Base-by-base conservation (phyloP, 495 filamentous ascomycete genomes). In the Thermochaetoides thermophila region DNA sequence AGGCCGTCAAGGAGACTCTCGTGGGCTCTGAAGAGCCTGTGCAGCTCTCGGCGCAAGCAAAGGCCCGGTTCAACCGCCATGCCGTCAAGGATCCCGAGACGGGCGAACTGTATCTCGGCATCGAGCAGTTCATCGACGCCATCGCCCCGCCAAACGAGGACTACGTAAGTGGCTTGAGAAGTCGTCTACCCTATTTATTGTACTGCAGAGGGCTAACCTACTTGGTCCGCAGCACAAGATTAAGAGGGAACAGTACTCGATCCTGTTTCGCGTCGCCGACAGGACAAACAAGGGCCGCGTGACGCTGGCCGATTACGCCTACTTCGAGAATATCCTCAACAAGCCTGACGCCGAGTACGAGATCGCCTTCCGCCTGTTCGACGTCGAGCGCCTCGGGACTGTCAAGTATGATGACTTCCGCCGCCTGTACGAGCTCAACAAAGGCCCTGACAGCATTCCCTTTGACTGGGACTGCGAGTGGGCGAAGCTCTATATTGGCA, bases 271-370 rank as follows among this genome's bases (percentile, higher is more conserved):
- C 34, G 76, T 97, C 20, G 89, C 89, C 39, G 89, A 97, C 56
- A 70, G 81, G 31, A 69, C 68, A 27, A 71, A 64, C 32, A 59
- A 59, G 15, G 84, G 84, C 35, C 75, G 69, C 45, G 62, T 97
- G 20, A 81, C 53, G 39, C 55, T 97, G 17, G 65, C 73, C 39
- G 89, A 97, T 56, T 97, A 85, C 85, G 74, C 66, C 10, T 78
- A 76, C 28, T 97, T 95, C 53, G 79, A 94, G 57, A 87, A 93
- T 61, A 73, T 97, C 34, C 73, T 97, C 22, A 69, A 70, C 31
- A 95, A 94, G 53, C 84, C 89, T 40, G 89, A 96, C 43, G 91
- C 89, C 48, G 91, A 97, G 55, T 97, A 97, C 53, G 86, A 97
- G 59, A 95, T 97, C 43, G 87, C 86, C 4, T 97, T 95, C 61